Percentiles rank a stretch among this genome's conserved stretches.
Conservation (phyloP, 2,329 filamentous ascomycete species). For the Chrysoporthe deuterocubensis region DNA sequence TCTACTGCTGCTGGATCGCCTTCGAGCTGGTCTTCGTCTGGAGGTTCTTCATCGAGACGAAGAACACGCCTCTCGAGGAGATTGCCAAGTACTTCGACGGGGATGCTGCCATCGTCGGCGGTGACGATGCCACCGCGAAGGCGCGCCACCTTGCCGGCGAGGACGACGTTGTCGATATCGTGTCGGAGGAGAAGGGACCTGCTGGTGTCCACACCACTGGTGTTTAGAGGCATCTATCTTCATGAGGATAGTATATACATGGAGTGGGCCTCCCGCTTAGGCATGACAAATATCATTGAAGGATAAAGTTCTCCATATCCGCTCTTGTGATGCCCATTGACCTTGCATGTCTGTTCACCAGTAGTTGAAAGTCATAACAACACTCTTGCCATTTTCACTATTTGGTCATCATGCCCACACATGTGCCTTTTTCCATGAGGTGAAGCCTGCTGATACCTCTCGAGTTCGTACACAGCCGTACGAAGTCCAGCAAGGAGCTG, state of each 20-base stretch:
- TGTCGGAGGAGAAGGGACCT: slow-evolving; percentile 12
- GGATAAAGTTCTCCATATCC: no score
- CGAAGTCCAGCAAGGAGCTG: no score
- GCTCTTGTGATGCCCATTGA: no score
- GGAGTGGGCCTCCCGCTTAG: background rate
- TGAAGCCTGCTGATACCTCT: no score
- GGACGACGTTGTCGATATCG: slow-evolving; percentile 21
- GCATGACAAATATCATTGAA: background rate
- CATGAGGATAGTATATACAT: background rate
- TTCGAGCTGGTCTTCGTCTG: slow-evolving; percentile 32
- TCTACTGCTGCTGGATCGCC: slow-evolving; percentile 45
- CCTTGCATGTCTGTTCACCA: no score
- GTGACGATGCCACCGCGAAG: slow-evolving; percentile 30
- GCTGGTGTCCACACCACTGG: slow-evolving; percentile 1
- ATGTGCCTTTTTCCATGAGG: no score
- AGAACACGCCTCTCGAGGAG: slow-evolving; percentile 38
- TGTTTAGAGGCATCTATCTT: slow-evolving; percentile 8
- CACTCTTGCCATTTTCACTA: no score
- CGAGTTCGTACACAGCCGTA: no score
- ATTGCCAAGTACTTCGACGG: slow-evolving; percentile 36
- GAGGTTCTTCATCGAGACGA: slow-evolving; percentile 38
- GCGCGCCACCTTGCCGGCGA: slow-evolving; percentile 29
- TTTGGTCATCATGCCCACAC: no score
- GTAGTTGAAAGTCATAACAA: no score
- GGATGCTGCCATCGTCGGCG: slow-evolving; percentile 28